phyloP scores from a whole-genome alignment of 2,329 filamentous ascomycete species.

The Pseudogymnoascus sp. region DNA sequence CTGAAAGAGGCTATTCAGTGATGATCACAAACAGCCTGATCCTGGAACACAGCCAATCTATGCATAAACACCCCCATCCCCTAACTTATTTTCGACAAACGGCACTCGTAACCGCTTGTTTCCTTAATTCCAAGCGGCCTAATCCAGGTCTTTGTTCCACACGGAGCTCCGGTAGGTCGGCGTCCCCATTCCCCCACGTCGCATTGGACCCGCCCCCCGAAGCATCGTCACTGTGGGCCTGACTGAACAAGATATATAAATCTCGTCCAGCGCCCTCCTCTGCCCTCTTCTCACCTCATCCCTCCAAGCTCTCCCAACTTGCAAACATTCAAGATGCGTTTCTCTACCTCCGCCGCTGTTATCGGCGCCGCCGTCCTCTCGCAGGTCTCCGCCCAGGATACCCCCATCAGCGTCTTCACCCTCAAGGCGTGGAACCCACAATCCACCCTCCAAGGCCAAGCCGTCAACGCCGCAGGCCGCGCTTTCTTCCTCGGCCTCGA shows the following conservation, averaged over 20 bases:
- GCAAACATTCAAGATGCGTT: not conserved
- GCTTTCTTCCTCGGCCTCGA: slow-evolving; percentile 42
- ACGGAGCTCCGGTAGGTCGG: not conserved
- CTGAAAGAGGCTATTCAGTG: not conserved
- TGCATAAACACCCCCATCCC: not conserved
- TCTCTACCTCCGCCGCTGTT: not conserved
- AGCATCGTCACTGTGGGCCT: not conserved
- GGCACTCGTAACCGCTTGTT: not conserved
- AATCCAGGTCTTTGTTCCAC: not conserved
- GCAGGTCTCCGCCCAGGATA: slow-evolving; percentile 8
- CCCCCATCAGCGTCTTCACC: slow-evolving; percentile 28
- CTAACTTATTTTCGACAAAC: not conserved
- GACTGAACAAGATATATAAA: not conserved
- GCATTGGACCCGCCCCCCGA: not conserved
- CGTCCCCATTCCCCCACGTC: not conserved
- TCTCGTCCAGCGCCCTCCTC: not conserved
- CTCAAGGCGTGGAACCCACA: slow-evolving; percentile 31
- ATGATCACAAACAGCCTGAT: not conserved
- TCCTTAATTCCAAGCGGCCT: not conserved
- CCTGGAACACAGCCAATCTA: not conserved
- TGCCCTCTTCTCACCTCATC: not conserved
- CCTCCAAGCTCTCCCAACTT: not conserved
- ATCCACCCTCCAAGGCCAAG: slow-evolving; percentile 33
- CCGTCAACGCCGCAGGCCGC: slow-evolving; percentile 38
- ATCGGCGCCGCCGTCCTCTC: not conserved